Base-by-base conservation (phyloP, 768 basidiomycete species). In the Calocera cornea region DNA sequence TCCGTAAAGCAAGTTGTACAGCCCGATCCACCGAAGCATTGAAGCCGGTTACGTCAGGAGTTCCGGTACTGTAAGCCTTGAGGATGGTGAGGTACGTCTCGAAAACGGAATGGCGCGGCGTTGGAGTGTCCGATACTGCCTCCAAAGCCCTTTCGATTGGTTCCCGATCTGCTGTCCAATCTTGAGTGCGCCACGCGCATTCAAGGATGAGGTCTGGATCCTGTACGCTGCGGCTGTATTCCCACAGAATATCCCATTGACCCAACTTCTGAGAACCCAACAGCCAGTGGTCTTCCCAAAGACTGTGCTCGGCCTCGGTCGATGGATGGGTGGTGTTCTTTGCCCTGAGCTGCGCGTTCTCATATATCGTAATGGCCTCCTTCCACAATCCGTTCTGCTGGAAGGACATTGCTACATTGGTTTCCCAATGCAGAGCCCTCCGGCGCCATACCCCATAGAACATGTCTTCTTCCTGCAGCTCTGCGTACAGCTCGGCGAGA, bases 271-370 rank as follows among this genome's bases (percentile, higher is more conserved):
- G 92, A 0, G 93, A 88, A 0, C 94, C 84, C 8, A 95, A 79
- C 68, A 99, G 90, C 95, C 97, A 99, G 75, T 99, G 97, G 75
- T 99, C 97, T 73, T 99, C 97, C 97, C 97, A 99, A 22, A 99
- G 80, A 72, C 90, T 93, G 75, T 95, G 97, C 76, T 99, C 97
- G 1, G 89, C 82, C 76, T 99, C 97, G 14, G 90, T 88, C 79
- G 95, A 98, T 1, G 94, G 87, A 65, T 97, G 85, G 5, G 83
- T 79, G 2, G 92, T 92, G 2, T 84, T 81, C 54, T 93, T 83
- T 8, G 93, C 88, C 76, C 87, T 90, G 71, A 80, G 86, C 77
- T 97, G 95, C 0, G 95, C 97, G 29, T 80, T 78, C 77, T 99
- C 97, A 76, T 99, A 97, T 41, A 87, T 83, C 69, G 81, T 84